A percentile compares a stretch with the other conserved stretches of the same genome.
Conservation (phyloP, 805 yeast species). For the Cyberlindnera xishuangbannaensis region DNA sequence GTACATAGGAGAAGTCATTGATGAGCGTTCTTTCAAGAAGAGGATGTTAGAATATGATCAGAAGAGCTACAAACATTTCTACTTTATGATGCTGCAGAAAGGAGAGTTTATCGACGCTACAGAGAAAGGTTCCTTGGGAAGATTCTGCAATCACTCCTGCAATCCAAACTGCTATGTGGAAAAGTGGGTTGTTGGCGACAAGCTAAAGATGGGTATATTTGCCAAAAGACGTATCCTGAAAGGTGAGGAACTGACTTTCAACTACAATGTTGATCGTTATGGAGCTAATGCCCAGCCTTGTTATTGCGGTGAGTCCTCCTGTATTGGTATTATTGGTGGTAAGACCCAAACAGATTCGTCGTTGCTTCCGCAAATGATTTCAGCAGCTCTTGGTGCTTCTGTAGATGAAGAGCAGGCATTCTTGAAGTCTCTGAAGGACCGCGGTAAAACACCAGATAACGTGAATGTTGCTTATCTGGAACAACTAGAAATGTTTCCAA, state of each 20-base stretch:
- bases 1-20: slow-evolving; percentile 91
- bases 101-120: slow-evolving; percentile 96
- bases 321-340: slow-evolving; percentile 93
- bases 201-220: slow-evolving; percentile 90
- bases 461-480: slow-evolving; percentile 63
- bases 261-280: slow-evolving; percentile 89
- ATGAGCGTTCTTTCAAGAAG: slow-evolving; percentile 64
- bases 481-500: slow-evolving; percentile 46
- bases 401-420: slow-evolving; percentile 65
- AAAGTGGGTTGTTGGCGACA: slow-evolving; percentile 94
- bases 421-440: slow-evolving; percentile 52
- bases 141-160: slow-evolving; percentile 94
- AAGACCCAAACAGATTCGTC: slow-evolving; percentile 92
- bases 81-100: slow-evolving; percentile 92
- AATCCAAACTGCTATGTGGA: slow-evolving; percentile 92
- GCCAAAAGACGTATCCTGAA: slow-evolving; percentile 62
- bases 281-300: slow-evolving; percentile 95
- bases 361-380: slow-evolving; percentile 71
- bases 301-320: slow-evolving; percentile 88
- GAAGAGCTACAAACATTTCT: slow-evolving; percentile 70
- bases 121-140: slow-evolving; percentile 75
- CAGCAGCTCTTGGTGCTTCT: slow-evolving; percentile 81
- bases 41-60: slow-evolving; percentile 73
- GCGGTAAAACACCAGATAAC: slow-evolving; percentile 44
- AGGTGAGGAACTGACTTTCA: slow-evolving; percentile 85